phyloP scores from a whole-genome alignment of 2,329 filamentous ascomycete genomes.

The Xylariaceae sp. region DNA sequence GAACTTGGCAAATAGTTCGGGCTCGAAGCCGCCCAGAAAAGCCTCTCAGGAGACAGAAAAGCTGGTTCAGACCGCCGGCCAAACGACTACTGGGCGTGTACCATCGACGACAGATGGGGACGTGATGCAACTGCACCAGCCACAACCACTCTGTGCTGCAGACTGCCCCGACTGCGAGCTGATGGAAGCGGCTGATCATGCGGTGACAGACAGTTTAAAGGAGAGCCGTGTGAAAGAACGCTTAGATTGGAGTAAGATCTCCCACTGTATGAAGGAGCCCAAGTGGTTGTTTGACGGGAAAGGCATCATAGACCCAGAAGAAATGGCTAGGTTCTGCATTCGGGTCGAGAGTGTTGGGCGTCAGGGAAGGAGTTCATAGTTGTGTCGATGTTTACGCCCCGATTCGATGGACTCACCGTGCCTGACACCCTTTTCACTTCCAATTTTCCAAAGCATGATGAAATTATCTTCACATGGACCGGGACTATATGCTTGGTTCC shows the following conservation, averaged over 20 bases:
- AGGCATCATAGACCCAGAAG: slow-evolving; percentile 44
- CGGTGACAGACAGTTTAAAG: slow-evolving; percentile 38
- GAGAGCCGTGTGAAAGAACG: slow-evolving; percentile 40
- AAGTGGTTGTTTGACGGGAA: slow-evolving; percentile 56
- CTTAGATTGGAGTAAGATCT: slow-evolving; percentile 49
- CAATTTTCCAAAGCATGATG: too few relatives aligned
- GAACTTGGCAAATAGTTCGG: too few relatives aligned
- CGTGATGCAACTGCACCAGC: slow-evolving; percentile 39
- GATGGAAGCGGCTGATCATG: slow-evolving; percentile 34
- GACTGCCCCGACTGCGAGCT: slow-evolving; percentile 48
- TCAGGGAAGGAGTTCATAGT: not conserved
- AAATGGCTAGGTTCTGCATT: slow-evolving; percentile 47
- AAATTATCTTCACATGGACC: too few relatives aligned
- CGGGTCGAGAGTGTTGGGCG: slow-evolving; percentile 48
- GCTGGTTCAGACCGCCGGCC: too few relatives aligned
- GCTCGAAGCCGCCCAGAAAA: too few relatives aligned
- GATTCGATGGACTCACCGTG: too few relatives aligned
- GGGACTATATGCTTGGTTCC: too few relatives aligned
- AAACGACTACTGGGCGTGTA: not conserved
- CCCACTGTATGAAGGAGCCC: slow-evolving; percentile 46
- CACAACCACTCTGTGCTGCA: slow-evolving; percentile 39
- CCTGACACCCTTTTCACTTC: too few relatives aligned
- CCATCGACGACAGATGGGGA: slow-evolving; percentile 25
- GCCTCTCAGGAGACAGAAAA: too few relatives aligned
- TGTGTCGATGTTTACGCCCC: too few relatives aligned